These are phyloP conservation scores for Trichaptum fuscoviolaceum DNA, from an alignment of 768 basidiomycete species.

Conservation along the genomic window DNA sequence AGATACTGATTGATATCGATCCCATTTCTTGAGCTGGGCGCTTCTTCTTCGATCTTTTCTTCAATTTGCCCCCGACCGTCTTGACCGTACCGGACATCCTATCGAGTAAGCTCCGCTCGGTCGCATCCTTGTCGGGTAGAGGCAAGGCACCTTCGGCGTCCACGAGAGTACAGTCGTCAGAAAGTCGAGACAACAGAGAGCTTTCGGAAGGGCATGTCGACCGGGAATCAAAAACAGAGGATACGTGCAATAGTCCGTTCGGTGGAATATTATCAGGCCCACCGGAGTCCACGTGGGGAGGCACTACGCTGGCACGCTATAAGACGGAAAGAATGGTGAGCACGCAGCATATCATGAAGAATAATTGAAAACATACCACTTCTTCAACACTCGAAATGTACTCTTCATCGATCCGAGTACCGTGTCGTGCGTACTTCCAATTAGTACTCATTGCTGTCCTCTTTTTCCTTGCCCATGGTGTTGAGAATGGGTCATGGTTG, in stretches of 20 bases:
- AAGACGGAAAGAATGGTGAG: too few species aligned
- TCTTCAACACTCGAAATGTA: too few species aligned
- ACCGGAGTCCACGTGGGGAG: too few species aligned
- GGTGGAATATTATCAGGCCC: neutral
- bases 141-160: neutral
- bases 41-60: neutral
- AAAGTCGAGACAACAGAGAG: neutral
- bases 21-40: neutral
- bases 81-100: neutral
- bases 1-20: neutral
- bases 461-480: too few species aligned
- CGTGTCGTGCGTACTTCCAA: too few species aligned
- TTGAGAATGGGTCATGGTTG: too few species aligned
- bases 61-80: neutral
- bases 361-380: too few species aligned
- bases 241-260: neutral
- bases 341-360: too few species aligned
- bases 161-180: neutral
- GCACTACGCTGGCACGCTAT: too few species aligned
- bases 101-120: neutral
- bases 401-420: too few species aligned
- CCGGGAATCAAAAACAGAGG: neutral
- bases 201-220: neutral
- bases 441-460: too few species aligned
- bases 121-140: neutral